Base-by-base conservation (phyloP, 257 asterid genomes). In the Nicotiana tomentosiformis region DNA sequence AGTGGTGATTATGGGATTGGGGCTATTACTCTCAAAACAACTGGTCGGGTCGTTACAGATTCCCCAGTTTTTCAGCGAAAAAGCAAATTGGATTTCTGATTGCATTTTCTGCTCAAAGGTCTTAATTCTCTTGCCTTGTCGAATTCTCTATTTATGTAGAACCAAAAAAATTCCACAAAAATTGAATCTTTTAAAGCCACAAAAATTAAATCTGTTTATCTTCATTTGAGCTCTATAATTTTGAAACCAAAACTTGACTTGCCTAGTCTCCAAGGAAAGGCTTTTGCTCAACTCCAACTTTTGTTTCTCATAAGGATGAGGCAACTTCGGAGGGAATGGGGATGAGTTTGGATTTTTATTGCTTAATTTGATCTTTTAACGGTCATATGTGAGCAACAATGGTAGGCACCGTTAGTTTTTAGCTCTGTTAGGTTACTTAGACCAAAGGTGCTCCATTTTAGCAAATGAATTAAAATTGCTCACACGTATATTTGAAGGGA, bases 251-350 rank as follows among this genome's bases (percentile, higher is more conserved):
- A 95, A 95, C 72, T 95, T 95, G 26, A 94, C 97, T 76, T 95
- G 99, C 78, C 97, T 87, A 14, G 94, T 91, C 53, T 94, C 99
- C 89, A 95, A 87, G 64, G 74, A 88, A 46, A 94, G 96, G 86
- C 97, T 90, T 84, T 66, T 92, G 92, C 98, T 93, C 7, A 94
- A 92, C 88, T 95, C 99, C 90, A 90, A 43, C 82, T 97, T 86
- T 90, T 94, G 97, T 85, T 95, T 95, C 84, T 94, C 98, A 86
- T 95, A 98, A 4, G 98, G 99, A 82, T 94, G 99, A 70, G 99
- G 99, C 76, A 96, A 94, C 91, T 32, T 32, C 33, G 0, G 33
- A 32, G 33, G 33, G 33, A 32, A 32, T 32, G 33, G 4, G 0
- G 4, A 32, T 32, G 33, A 32, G 33, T 32, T 32, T 32, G 2